phyloP scores from a whole-genome alignment of 306 rosid genomes.

The Mimosa bimucronata region DNA sequence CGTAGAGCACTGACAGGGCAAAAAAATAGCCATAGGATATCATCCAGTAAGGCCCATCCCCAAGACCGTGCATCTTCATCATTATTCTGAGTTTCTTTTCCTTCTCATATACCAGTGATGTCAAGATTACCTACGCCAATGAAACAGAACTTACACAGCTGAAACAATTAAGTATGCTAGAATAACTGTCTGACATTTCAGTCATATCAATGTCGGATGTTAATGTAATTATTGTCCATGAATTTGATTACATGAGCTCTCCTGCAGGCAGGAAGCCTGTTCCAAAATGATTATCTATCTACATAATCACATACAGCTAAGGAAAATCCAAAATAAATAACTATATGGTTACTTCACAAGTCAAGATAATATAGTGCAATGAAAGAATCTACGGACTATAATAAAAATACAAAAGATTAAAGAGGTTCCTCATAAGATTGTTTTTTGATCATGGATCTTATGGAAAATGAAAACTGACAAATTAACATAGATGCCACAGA shows the following conservation, averaged over 20 bases:
- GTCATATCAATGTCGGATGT: conserved; percentile 2
- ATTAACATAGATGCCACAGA: neutral
- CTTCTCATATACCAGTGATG: conserved; percentile 83
- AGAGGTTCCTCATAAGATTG: neutral
- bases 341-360: neutral
- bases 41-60: conserved; percentile 89
- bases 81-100: conserved; percentile 85
- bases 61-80: conserved; percentile 99
- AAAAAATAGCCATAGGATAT: conserved; percentile 82
- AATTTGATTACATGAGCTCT: conserved; percentile 14
- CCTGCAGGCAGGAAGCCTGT: conserved; percentile 19
- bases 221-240: conserved; percentile 21
- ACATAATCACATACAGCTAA: neutral
- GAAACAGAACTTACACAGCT: conserved; percentile 12
- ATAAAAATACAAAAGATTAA: conserved; percentile 19
- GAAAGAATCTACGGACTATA: conserved; percentile 20
- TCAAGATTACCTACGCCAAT: conserved; percentile 64
- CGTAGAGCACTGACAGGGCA: conserved; percentile 60
- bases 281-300: conserved; percentile 21
- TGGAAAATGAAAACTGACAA: neutral
- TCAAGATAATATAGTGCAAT: neutral
- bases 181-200: conserved; percentile 1
- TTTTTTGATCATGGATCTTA: neutral
- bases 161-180: neutral
- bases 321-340: neutral